These are phyloP conservation scores for Sporothrix protearum DNA, from an alignment of 2,329 filamentous ascomycete species.

Conservation along the genomic window DNA sequence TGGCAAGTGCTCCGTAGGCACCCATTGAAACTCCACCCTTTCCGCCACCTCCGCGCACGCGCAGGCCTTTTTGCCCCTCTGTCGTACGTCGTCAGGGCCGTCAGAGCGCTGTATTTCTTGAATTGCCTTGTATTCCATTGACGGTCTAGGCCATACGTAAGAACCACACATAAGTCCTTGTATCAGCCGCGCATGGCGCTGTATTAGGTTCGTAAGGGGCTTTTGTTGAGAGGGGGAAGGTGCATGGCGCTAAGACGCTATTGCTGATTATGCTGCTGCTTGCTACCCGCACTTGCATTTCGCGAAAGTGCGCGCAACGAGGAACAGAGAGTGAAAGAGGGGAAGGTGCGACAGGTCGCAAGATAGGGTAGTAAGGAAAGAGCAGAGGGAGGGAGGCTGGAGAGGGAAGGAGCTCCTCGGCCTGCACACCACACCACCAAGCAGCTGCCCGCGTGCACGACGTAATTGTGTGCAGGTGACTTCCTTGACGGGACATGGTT, in stretches of 20 bases:
- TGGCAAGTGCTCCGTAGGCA: not conserved
- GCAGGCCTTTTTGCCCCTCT: not conserved
- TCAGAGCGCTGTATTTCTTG: not conserved
- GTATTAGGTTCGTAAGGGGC: not conserved
- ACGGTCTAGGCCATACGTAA: not conserved
- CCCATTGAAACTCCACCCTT: slow-evolving; percentile 19
- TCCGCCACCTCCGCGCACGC: slow-evolving; percentile 23
- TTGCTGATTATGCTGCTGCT: not conserved
- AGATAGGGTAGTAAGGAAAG: not conserved
- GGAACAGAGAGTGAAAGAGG: not conserved
- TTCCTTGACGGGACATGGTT: not conserved
- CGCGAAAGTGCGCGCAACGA: not conserved
- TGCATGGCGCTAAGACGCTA: slow-evolving; percentile 16
- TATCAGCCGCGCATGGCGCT: slow-evolving; percentile 1
- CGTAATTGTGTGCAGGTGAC: slow-evolving; percentile 4
- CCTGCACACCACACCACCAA: not conserved
- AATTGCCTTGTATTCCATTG: not conserved
- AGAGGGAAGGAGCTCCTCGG: slow-evolving; percentile 3
- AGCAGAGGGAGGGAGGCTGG: not conserved
- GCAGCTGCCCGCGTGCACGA: not conserved
- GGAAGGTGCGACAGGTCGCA: not conserved
- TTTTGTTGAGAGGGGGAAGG: not conserved
- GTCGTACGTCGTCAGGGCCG: not conserved
- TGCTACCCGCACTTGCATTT: slow-evolving; percentile 9
- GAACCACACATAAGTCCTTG: not conserved